Conservation (phyloP, 1,139 yeast species). For the Saccharomyces hybrid region DNA sequence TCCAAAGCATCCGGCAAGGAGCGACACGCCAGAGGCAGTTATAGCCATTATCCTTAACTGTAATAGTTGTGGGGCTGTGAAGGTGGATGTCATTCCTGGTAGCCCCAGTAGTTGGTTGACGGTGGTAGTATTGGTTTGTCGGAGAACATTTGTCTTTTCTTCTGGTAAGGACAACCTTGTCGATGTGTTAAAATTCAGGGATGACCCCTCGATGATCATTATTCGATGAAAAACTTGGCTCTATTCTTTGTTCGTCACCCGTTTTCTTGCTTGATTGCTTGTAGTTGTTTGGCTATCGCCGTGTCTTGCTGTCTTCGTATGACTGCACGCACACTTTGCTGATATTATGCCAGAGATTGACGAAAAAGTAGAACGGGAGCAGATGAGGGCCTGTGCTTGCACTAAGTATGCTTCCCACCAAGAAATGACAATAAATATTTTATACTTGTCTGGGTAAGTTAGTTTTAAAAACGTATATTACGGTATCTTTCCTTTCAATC, state of each 20-base stretch:
- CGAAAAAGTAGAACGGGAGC: no score
- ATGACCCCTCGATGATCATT: neutral
- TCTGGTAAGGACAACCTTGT: neutral
- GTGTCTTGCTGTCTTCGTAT: neutral
- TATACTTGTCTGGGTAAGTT: neutral
- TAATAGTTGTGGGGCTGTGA: constrained; percentile 12
- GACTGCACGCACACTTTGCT: no score
- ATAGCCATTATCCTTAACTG: constrained; percentile 47
- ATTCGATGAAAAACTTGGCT: neutral
- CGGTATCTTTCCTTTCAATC: neutral
- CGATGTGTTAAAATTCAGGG: constrained; percentile 1
- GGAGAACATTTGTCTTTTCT: neutral
- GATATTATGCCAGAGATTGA: no score
- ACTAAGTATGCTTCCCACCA: neutral
- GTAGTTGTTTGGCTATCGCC: no score
- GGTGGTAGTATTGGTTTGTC: constrained; percentile 24
- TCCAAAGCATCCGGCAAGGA: constrained; percentile 46
- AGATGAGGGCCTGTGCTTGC: no score
- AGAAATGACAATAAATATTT: neutral
- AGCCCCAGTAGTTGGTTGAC: constrained; percentile 28
- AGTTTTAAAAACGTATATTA: neutral
- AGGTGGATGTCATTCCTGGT: constrained; percentile 31
- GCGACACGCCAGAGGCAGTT: constrained; percentile 49
- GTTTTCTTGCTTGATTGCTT: neutral
- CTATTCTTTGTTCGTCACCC: neutral